Evolutionary conservation across 2,329 filamentous ascomycete genomes (phyloP).

Genomic region (Dothiorella sarmentorum): DNA sequence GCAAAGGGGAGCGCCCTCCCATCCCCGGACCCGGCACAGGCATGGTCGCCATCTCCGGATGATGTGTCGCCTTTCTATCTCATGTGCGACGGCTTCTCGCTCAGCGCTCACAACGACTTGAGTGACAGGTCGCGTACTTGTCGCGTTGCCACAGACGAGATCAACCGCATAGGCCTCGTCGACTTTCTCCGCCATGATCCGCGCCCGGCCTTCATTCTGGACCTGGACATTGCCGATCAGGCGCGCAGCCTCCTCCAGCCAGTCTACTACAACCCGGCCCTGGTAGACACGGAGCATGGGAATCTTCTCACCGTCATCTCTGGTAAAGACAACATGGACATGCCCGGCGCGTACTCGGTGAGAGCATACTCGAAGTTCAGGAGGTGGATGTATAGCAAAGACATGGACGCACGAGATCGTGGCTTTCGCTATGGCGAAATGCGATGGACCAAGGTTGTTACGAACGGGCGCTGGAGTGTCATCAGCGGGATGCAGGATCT

Average conservation of each 20-base stretch:
- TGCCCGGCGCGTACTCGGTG: conserved; percentile 22
- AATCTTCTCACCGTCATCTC: conserved; percentile 24
- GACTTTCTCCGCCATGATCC: conserved; percentile 26
- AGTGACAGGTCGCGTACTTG: background rate
- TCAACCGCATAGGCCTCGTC: conserved; percentile 23
- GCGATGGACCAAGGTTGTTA: conserved; percentile 27
- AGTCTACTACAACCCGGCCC: conserved; percentile 28
- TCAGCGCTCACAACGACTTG: background rate
- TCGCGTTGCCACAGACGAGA: background rate
- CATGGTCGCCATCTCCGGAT: background rate
- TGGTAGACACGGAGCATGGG: conserved; percentile 19
- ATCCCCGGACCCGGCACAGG: background rate
- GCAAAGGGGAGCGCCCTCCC: background rate
- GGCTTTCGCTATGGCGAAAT: conserved; percentile 26
- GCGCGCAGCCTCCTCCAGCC: conserved; percentile 1
- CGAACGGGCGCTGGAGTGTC: conserved; percentile 27
- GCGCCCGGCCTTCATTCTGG: conserved; percentile 27
- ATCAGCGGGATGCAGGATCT: conserved; percentile 27
- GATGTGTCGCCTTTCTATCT: background rate
- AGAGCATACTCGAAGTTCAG: conserved; percentile 27
- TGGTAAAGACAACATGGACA: conserved; percentile 21
- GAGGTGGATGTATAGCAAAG: conserved; percentile 25
- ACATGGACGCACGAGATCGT: conserved; percentile 19
- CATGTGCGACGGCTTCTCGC: background rate
- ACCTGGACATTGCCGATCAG: conserved; percentile 20